phyloP scores from a whole-genome alignment of 441 rosid species.

The Heliophila coronopifolia region DNA sequence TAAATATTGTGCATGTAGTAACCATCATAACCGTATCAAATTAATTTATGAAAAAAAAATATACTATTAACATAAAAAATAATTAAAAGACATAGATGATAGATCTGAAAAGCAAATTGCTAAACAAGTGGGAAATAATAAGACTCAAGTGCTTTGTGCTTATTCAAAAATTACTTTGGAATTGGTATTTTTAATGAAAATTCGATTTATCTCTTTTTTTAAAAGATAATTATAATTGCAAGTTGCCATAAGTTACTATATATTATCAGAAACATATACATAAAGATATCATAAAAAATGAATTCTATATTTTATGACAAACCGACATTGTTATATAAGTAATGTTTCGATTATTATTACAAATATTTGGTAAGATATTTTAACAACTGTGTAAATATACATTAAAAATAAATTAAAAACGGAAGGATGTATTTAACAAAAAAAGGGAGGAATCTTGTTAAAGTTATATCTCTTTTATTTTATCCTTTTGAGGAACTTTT shows the following conservation, averaged over 20 bases:
- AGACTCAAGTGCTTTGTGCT: constrained; percentile 18
- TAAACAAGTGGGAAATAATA: constrained; percentile 22
- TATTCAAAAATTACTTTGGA: constrained; percentile 10
- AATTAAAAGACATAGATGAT: constrained; percentile 4
- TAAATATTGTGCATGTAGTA: not conserved
- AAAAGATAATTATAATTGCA: not conserved
- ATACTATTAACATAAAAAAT: constrained; percentile 3
- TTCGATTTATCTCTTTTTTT: not conserved
- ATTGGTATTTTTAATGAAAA: not conserved
- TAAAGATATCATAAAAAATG: not conserved
- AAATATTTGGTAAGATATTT: too few species aligned
- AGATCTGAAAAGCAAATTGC: constrained; percentile 13
- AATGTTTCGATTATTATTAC: not conserved
- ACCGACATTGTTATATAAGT: not conserved
- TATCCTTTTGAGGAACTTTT: constrained; percentile 17
- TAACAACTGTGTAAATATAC: not conserved
- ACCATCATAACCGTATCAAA: constrained; percentile 5
- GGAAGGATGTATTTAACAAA: too few species aligned
- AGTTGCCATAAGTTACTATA: constrained; percentile 9
- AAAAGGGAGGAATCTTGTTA: constrained; percentile 26
- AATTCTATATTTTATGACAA: not conserved
- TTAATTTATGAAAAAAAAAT: not conserved
- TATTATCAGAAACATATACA: not conserved
- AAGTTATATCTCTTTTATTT: constrained; percentile 27
- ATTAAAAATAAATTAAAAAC: not conserved